These are phyloP conservation scores for Neurospora hispaniola DNA, from an alignment of 495 filamentous ascomycete species.

Conservation along the genomic window DNA sequence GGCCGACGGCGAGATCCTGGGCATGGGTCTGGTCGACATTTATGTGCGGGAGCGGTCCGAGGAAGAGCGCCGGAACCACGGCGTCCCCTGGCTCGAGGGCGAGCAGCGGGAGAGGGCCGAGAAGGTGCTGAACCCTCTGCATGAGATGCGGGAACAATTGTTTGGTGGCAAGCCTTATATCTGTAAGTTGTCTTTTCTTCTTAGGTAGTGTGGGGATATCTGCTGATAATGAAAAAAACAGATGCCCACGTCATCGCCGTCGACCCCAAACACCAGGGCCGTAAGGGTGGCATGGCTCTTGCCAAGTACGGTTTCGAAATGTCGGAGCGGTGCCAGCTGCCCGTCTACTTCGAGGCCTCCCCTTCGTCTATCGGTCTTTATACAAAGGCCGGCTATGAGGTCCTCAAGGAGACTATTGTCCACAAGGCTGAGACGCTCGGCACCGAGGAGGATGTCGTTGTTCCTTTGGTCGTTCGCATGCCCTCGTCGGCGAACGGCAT, in stretches of 20 bases:
- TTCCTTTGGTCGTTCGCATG: constrained; percentile 22
- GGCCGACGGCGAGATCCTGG: constrained; percentile 22
- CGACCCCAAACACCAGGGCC: constrained; percentile 26
- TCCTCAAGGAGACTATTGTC: constrained; percentile 19
- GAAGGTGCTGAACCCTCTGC: constrained; percentile 18
- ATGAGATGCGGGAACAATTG: constrained; percentile 18
- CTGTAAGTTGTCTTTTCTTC: constrained; percentile 7
- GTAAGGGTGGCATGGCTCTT: constrained; percentile 28
- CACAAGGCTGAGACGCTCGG: constrained; percentile 22
- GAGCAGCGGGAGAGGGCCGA: constrained; percentile 19
- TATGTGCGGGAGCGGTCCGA: constrained; percentile 10
- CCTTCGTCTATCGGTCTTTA: constrained; percentile 17
- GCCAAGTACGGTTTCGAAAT: constrained; percentile 32
- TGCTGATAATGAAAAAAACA: neutral
- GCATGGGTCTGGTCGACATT: constrained; percentile 23
- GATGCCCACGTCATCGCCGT: constrained; percentile 24
- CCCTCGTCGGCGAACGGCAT: constrained; percentile 14
- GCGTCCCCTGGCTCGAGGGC: constrained; percentile 22
- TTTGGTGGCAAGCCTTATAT: constrained; percentile 20
- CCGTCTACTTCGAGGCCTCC: constrained; percentile 27
- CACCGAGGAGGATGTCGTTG: constrained; percentile 14
- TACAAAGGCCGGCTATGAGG: constrained; percentile 22
- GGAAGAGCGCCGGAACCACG: constrained; percentile 20
- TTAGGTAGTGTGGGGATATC: neutral
- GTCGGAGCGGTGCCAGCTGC: constrained; percentile 28